Conservation (phyloP, 306 rosid genomes). For the Prunus padus region DNA sequence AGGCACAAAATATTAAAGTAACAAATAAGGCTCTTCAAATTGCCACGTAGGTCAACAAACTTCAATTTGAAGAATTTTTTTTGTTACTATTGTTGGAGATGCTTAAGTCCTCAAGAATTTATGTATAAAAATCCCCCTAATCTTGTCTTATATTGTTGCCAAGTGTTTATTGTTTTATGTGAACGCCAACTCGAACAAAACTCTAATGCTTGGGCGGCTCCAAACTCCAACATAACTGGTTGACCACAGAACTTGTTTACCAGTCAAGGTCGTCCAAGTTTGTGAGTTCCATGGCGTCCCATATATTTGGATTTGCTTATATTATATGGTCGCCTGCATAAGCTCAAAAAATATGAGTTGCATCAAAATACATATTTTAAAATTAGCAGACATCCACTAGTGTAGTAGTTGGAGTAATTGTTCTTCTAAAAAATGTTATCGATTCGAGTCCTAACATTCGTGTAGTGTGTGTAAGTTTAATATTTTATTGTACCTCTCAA, state of each 20-base stretch:
- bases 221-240: background rate
- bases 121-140: too few relatives aligned
- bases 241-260: background rate
- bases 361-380: too few relatives aligned
- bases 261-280: background rate
- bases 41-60: too few relatives aligned
- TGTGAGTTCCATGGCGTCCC: background rate
- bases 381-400: too few relatives aligned
- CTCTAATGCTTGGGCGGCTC: background rate
- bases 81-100: too few relatives aligned
- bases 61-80: too few relatives aligned
- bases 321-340: background rate
- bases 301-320: background rate
- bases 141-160: background rate
- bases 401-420: rapidly evolving
- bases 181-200: background rate
- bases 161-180: background rate
- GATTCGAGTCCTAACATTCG: rapidly evolving
- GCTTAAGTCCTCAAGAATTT: background rate
- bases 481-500: rapidly evolving
- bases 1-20: too few relatives aligned
- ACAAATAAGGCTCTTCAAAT: too few relatives aligned
- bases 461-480: too few relatives aligned
- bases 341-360: background rate
- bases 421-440: rapidly evolving